These are phyloP conservation scores for Amylocarpus encephaloides DNA, from an alignment of 2,329 filamentous ascomycete genomes.

Conservation along the genomic window DNA sequence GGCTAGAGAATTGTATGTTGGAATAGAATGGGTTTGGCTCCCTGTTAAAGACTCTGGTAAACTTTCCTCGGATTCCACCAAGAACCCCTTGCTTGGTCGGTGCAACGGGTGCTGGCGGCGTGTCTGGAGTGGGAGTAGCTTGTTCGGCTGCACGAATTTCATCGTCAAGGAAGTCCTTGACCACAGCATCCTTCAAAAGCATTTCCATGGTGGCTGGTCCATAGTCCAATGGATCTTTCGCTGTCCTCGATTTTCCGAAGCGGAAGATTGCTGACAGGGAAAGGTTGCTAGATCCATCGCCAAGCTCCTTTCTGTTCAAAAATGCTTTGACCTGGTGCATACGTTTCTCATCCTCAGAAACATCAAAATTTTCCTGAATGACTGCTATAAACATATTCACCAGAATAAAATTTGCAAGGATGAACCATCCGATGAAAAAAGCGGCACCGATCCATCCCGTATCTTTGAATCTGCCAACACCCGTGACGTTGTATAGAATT, in stretches of 20 bases:
- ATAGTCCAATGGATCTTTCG: slow-evolving; percentile 82
- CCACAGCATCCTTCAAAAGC: slow-evolving; percentile 92
- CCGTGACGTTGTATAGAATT: slow-evolving; percentile 77
- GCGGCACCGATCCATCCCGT: slow-evolving; percentile 91
- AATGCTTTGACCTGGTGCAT: slow-evolving; percentile 95
- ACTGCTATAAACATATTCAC: slow-evolving; percentile 99
- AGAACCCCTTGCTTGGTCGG: slow-evolving; percentile 50
- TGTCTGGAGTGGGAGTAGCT: slow-evolving; percentile 30
- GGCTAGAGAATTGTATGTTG: slow-evolving; percentile 58
- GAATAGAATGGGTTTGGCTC: slow-evolving; percentile 97
- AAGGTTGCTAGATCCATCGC: slow-evolving; percentile 64
- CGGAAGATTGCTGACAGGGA: slow-evolving; percentile 67
- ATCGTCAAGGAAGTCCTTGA: slow-evolving; percentile 89
- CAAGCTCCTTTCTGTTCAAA: slow-evolving; percentile 81
- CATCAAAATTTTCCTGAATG: slow-evolving; percentile 98
- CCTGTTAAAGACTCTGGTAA: slow-evolving; percentile 52
- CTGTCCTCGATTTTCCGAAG: slow-evolving; percentile 51
- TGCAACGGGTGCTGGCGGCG: slow-evolving; percentile 13
- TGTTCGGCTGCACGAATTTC: slow-evolving; percentile 41
- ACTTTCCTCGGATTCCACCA: slow-evolving; percentile 54
- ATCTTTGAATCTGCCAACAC: slow-evolving; percentile 54
- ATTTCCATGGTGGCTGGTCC: slow-evolving; percentile 90
- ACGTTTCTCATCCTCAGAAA: slow-evolving; percentile 96
- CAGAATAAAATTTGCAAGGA: slow-evolving; percentile 88
- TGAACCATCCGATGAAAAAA: slow-evolving; percentile 94